Evolutionary conservation across 352 stramenopile genomes (phyloP).

Genomic region (Phytopythium ostracodes): DNA sequence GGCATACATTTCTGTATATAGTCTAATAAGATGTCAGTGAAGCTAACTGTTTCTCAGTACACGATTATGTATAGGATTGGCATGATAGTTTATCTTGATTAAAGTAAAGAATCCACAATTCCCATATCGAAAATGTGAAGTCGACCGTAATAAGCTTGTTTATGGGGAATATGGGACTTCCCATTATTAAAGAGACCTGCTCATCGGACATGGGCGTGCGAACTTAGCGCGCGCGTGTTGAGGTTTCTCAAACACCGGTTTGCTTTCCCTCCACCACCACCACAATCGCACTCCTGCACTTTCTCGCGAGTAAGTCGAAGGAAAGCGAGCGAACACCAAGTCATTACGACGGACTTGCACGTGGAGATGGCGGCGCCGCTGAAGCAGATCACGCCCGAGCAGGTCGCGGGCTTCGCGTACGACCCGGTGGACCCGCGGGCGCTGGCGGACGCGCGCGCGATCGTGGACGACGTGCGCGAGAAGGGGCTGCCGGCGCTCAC

Average conservation of each 20-base stretch:
- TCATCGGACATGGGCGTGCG: no score
- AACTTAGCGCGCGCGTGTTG: not conserved
- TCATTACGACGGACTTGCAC: not conserved
- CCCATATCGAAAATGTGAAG: no score
- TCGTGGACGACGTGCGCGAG: conserved; percentile 64
- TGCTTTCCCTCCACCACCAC: not conserved
- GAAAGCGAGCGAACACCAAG: not conserved
- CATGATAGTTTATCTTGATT: no score
- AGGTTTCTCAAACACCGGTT: conserved; percentile 3
- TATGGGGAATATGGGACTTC: no score
- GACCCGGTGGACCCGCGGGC: conserved; percentile 67
- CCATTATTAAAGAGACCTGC: no score
- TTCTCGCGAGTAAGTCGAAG: not conserved
- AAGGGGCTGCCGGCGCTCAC: conserved; percentile 43
- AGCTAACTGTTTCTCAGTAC: no score
- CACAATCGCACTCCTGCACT: not conserved
- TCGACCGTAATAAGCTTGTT: no score
- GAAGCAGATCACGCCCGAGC: conserved; percentile 61
- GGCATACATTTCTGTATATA: no score
- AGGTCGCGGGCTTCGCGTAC: conserved; percentile 79
- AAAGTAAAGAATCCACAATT: no score
- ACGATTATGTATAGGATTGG: no score
- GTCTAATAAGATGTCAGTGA: no score
- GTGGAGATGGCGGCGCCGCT: conserved; percentile 33
- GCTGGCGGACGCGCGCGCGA: conserved; percentile 54